Conservation (phyloP, 75 land plant species). For the Sequoiadendron giganteum region DNA sequence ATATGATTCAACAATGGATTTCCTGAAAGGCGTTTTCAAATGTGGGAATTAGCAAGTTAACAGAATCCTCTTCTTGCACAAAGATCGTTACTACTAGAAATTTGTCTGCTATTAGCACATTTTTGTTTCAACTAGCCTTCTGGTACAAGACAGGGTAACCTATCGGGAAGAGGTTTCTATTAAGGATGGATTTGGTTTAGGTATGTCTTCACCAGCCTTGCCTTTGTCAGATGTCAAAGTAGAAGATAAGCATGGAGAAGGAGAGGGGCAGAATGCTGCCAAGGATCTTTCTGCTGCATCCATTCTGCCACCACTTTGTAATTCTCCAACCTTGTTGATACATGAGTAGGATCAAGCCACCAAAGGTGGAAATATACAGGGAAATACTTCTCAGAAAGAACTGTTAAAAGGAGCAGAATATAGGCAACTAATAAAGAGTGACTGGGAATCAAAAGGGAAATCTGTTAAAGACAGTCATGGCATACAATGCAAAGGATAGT, state of each 20-base stretch:
- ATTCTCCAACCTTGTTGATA: background rate
- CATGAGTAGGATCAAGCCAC: background rate
- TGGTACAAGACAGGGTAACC: background rate
- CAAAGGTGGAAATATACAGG: background rate
- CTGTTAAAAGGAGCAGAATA: conserved; percentile 2
- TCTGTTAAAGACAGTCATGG: too few relatives aligned
- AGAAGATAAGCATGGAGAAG: background rate
- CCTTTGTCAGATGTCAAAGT: conserved; percentile 3
- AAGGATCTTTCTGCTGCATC: background rate
- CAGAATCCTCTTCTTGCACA: background rate
- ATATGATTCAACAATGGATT: background rate
- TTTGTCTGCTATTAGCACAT: background rate
- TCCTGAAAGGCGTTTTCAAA: background rate
- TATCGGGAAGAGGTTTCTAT: background rate
- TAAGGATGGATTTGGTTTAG: background rate
- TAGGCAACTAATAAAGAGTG: too few relatives aligned
- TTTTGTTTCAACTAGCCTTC: background rate
- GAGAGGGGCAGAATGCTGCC: background rate
- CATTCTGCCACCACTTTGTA: background rate
- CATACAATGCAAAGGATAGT: too few relatives aligned
- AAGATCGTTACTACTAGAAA: background rate
- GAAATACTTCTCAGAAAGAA: background rate
- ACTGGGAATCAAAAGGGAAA: too few relatives aligned
- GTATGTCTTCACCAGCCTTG: background rate
- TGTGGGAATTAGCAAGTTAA: background rate